Base-by-base conservation (phyloP, 192 early-diverging fungal species). In the Coemansia sp. region DNA sequence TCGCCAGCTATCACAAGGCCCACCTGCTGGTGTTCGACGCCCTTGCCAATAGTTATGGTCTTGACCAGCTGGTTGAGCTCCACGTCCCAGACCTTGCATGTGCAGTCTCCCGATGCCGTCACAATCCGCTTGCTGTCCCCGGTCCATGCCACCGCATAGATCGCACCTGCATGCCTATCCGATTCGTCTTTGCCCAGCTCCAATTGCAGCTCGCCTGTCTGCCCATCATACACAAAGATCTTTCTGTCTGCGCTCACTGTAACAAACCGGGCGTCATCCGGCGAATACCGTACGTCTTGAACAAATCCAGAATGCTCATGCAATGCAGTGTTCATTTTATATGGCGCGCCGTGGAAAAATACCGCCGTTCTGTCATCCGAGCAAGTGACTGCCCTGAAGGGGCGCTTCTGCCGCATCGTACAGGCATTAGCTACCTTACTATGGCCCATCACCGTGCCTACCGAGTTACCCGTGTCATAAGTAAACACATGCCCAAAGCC, bases 331-430 rank as follows among this genome's bases (percentile, higher is more conserved):
- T 83, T 74, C 62, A 83, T 89, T 63, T 88, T 91, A 80, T 88
- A 98, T 7, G 96, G 96, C 20, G 91, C 91, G 30, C 96, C 96
- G 48, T 89, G 84, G 66, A 87, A 95, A 57, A 96, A 95, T 41
- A 92, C 89, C 5, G 94, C 85, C 6, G 84, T 84, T 52, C 80
- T 84, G 73, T 98, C 96, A 65, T 98, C 96, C 7, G 89, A 91
- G 38, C 81, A 86, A 31, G 94, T 98, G 14, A 91, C 91, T 8
- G 94, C 93, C 30, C 90, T 86, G 70, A 98, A 87, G 16, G 96
- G 96, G 18, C 96, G 89, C 20, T 66, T 69, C 55, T 90, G 92
- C n/a, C 93, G 87, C 65, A 96, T 89, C 28, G 89, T 68, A 37
- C 93, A 92, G 20, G 87, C 86, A 53, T 98, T 98, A 62, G 94